Conservation (phyloP, 2,329 filamentous ascomycete species). For the Venturia nashicola region DNA sequence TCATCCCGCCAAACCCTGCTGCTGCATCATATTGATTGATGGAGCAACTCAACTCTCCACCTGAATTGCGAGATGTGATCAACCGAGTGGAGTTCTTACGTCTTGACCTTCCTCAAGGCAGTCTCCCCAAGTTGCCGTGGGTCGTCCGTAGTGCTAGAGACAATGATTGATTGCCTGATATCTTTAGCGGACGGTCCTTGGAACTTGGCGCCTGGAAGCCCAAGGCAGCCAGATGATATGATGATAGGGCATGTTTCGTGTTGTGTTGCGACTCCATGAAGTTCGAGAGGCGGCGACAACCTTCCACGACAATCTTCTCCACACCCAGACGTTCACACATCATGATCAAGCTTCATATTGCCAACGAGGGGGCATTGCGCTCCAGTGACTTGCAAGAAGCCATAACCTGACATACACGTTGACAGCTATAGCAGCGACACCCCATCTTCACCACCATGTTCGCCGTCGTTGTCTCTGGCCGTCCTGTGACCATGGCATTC, state of each 20-base stretch:
- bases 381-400: neutral
- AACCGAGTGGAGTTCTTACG: too few relatives aligned
- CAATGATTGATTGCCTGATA: neutral
- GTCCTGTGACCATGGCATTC: slow-evolving; percentile 47
- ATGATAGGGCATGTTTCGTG: neutral
- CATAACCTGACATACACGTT: neutral
- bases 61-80: too few relatives aligned
- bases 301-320: neutral
- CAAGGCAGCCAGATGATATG: neutral
- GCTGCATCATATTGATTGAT: neutral
- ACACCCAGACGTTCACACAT: neutral
- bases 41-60: too few relatives aligned
- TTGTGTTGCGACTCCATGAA: neutral
- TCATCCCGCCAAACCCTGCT: neutral
- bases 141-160: neutral
- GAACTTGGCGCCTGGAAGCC: neutral
- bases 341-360: neutral
- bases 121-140: too few relatives aligned
- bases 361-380: neutral
- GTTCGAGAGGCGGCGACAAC: neutral
- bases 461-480: slow-evolving; percentile 47
- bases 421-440: neutral
- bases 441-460: slow-evolving; percentile 34
- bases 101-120: too few relatives aligned
- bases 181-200: neutral